These are phyloP conservation scores for Ceriops zippeliana DNA, from an alignment of 345 rosid species.

Conservation along the genomic window DNA sequence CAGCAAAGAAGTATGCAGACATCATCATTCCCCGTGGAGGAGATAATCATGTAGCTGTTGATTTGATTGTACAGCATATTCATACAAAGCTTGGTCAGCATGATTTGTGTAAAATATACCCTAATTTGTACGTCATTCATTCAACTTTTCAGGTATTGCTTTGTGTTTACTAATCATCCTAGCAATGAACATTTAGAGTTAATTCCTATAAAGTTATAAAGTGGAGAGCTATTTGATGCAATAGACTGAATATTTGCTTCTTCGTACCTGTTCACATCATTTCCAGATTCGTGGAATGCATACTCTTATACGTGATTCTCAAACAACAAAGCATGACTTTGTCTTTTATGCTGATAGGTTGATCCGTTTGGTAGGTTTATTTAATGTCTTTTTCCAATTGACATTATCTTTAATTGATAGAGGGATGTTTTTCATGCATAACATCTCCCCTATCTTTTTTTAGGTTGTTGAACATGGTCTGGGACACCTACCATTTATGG, in stretches of 20 bases:
- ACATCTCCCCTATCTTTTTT: conserved; percentile 11
- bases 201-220: not conserved
- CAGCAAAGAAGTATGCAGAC: conserved; percentile 96
- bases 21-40: conserved; percentile 99
- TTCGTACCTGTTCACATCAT: conserved; percentile 2
- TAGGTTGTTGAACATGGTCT: conserved; percentile 99
- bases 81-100: conserved; percentile 97
- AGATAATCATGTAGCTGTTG: conserved; percentile 96
- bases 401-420: not conserved
- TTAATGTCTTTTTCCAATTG: conserved; percentile 1
- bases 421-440: not conserved
- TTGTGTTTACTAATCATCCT: conserved; percentile 5
- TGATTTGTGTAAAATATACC: conserved; percentile 97
- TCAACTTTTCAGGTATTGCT: conserved; percentile 92
- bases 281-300: conserved; percentile 98
- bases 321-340: conserved; percentile 91
- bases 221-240: not conserved
- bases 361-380: conserved; percentile 84
- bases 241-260: not conserved
- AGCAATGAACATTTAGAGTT: not conserved
- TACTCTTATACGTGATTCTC: conserved; percentile 94
- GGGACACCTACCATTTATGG: conserved; percentile 96
- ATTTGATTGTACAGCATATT: conserved; percentile 97
- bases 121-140: conserved; percentile 85
- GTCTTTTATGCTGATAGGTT: conserved; percentile 92